A percentile compares a stretch with the other conserved stretches of the same genome.
phyloP scores from a whole-genome alignment of 78 protist genomes.

The Pirum gemmata region DNA sequence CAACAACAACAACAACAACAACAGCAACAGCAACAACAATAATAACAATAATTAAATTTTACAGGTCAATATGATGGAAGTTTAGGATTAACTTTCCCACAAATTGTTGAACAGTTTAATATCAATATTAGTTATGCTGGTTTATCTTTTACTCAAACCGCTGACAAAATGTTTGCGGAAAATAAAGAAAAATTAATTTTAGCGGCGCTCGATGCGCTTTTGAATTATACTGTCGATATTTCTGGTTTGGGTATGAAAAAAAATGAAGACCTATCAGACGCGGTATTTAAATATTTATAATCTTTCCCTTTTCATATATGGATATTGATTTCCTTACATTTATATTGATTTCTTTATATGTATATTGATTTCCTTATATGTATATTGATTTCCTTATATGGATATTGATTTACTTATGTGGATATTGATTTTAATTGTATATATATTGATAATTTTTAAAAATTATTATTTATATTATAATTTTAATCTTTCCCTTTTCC shows the following conservation, averaged over 20 bases:
- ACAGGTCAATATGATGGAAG: not conserved
- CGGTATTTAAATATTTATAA: no score
- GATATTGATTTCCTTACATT: not conserved
- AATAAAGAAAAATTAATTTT: conserved; percentile 39
- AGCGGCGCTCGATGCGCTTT: conserved; percentile 47
- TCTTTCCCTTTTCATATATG: no score
- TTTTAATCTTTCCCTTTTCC: no score
- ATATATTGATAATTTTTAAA: no score
- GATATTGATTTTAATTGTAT: no score
- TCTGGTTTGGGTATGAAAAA: no score
- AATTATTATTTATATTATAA: no score
- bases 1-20: no score
- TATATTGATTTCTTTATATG: not conserved
- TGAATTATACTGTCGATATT: not conserved
- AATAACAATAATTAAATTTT: no score
- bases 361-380: not conserved
- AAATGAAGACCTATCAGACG: no score
- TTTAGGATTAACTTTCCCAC: conserved; percentile 20
- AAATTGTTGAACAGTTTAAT: conserved; percentile 43
- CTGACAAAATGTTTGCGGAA: conserved; percentile 47
- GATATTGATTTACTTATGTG: no score
- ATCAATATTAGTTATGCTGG: conserved; percentile 58
- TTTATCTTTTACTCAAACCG: conserved; percentile 26
- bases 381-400: not conserved
- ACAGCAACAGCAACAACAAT: no score